phyloP scores from a whole-genome alignment of 495 filamentous ascomycete genomes.

The Podospora sp. region DNA sequence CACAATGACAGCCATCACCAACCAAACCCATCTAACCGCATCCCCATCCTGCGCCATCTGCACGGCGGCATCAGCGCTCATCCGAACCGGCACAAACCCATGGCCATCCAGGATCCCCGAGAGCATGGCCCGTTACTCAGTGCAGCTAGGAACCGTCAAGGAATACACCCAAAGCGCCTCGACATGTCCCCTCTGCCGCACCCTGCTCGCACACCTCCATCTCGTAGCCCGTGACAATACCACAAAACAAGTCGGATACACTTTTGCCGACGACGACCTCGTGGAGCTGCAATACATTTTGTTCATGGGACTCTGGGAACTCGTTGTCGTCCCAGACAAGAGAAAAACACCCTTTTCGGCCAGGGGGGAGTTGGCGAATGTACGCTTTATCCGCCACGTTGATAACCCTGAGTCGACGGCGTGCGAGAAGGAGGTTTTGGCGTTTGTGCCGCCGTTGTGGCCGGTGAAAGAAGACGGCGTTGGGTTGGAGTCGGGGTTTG shows the following conservation, averaged over 20 bases:
- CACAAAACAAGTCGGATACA: background rate
- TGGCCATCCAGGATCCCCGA: background rate
- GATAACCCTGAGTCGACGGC: constrained; percentile 5
- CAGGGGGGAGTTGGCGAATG: background rate
- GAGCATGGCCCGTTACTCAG: constrained; percentile 2
- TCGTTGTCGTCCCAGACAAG: constrained; percentile 4
- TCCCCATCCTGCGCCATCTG: constrained; percentile 1
- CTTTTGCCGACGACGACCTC: background rate
- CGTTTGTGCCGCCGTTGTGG: background rate
- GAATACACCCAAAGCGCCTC: background rate
- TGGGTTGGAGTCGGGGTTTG: background rate
- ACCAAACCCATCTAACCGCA: constrained; percentile 1
- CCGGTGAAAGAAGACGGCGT: background rate
- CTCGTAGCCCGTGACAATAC: background rate
- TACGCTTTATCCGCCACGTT: constrained; percentile 3
- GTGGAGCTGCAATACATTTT: constrained; percentile 6
- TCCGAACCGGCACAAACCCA: constrained; percentile 3
- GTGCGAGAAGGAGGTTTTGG: constrained; percentile 8
- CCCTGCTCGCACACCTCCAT: constrained; percentile 2
- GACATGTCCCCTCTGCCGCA: constrained; percentile 3
- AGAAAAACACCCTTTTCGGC: constrained; percentile 1
- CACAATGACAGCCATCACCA: background rate
- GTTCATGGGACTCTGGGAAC: constrained; percentile 1
- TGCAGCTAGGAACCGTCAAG: constrained; percentile 1
- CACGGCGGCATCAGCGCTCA: constrained; percentile 1